Evolutionary conservation across 2,329 filamentous ascomycete species (phyloP), one percentile per base, ranked within the genome.

Genomic region (Gyromitra esculenta): DNA sequence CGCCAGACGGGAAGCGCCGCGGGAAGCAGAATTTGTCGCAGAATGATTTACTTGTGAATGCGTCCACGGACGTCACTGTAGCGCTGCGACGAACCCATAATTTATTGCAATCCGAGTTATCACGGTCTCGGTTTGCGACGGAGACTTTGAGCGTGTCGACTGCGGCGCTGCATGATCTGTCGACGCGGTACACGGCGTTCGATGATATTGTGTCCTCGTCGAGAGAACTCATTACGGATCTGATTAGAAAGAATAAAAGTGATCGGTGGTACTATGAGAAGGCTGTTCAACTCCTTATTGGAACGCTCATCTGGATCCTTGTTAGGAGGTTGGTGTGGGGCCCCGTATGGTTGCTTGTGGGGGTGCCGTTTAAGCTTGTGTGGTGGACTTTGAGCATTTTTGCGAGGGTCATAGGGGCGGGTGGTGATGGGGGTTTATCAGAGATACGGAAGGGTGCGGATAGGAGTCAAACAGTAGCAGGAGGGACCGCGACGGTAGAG

Each of bases 231-330:
- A 88, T 97, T 6, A 89, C 89, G 5, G 93, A 92, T 18, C 86
- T 99, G 59, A 85, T 98, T 60, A 89, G 89, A 77, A 96, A 92
- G 79, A 93, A 96, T 82, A 99, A 99, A 87, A 96, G 91, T 79
- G 96, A 99, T 82, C 97, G 94, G 1, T 99, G 96, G 96, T 99
- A 99, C 83, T 88, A 99, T 43, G 92, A 96, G 84, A 96, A 92
- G 48, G 90, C 94, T 1, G 90, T 98, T 79, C 96, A 94, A 82
- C 87, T 97, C 80, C 87, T 98, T 15, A 82, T 91, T 25, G 88
- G 85, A 5, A 97, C 94, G 0, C 89, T 94, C 54, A 87, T 86
- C 39, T 99, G 96, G 96, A 87, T 99, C 6, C 82, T 97, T 5
- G 97, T 96, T 82, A 87, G 96, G 37, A 87, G 96, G 57, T 86